Percentiles rank a stretch among this genome's conserved stretches.
Evolutionary conservation across 2,329 filamentous ascomycete genomes (phyloP).

Genomic region (Aspergillus chevalieri): DNA sequence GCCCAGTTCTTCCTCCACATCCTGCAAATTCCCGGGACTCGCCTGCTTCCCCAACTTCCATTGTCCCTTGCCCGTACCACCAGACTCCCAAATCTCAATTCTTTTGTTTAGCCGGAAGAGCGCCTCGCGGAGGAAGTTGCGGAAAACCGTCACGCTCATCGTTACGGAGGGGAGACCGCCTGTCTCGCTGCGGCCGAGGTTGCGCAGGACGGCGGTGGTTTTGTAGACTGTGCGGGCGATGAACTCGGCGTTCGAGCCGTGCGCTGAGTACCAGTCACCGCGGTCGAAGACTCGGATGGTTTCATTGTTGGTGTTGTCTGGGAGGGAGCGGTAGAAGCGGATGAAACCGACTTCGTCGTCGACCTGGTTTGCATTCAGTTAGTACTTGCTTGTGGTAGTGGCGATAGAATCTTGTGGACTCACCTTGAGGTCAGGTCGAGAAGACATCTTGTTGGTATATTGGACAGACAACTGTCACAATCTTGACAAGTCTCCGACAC

Average conservation of each 20-base stretch:
- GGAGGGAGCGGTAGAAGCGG: constrained; percentile 86
- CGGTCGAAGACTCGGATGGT: constrained; percentile 89
- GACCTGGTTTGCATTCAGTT: constrained; percentile 50
- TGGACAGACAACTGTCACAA: constrained; percentile 2
- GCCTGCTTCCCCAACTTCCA: constrained; percentile 92
- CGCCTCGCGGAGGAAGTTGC: constrained; percentile 89
- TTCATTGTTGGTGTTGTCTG: constrained; percentile 47
- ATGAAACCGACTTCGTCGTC: constrained; percentile 98
- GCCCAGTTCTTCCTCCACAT: constrained; percentile 91
- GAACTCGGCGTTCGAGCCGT: constrained; percentile 42
- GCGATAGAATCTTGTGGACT: background rate
- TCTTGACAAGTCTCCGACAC: background rate
- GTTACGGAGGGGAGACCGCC: constrained; percentile 90
- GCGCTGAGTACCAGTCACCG: constrained; percentile 83
- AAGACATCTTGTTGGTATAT: constrained; percentile 53
- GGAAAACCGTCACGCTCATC: constrained; percentile 89
- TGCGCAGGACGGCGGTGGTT: constrained; percentile 89
- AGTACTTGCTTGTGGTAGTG: constrained; percentile 4
- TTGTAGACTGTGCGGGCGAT: constrained; percentile 74
- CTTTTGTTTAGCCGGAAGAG: constrained; percentile 87
- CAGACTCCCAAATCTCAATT: constrained; percentile 80
- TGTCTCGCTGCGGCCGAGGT: constrained; percentile 75
- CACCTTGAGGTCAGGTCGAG: constrained; percentile 67
- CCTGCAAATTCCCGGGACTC: constrained; percentile 91
- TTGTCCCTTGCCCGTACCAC: constrained; percentile 65